phyloP scores from a whole-genome alignment of 1,139 yeast species.

The Geotrichum restrictum region DNA sequence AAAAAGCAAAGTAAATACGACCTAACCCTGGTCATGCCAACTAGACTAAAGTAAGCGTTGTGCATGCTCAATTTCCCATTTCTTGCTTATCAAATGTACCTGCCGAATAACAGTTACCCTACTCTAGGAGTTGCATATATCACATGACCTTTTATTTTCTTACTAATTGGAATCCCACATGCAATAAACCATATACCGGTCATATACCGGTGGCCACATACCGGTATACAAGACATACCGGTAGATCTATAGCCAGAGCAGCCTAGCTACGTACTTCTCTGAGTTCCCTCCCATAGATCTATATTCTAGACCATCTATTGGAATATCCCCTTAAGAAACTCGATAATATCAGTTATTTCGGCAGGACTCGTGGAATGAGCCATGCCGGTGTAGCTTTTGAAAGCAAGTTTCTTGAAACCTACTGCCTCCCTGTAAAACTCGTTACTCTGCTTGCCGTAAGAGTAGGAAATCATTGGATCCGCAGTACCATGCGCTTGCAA shows the following conservation, averaged over 20 bases:
- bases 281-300: too few relatives aligned
- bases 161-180: too few relatives aligned
- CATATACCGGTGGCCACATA: too few relatives aligned
- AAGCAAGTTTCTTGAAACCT: slow-evolving; percentile 1
- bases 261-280: too few relatives aligned
- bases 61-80: neutral
- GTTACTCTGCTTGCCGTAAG: neutral
- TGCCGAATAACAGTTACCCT: neutral
- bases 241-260: too few relatives aligned
- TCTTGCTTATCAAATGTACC: neutral
- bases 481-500: slow-evolving; percentile 11
- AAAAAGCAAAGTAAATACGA: neutral
- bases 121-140: too few relatives aligned
- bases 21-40: too few relatives aligned
- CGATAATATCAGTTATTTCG: slow-evolving; percentile 2
- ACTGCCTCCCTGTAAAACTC: neutral
- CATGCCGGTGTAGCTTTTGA: slow-evolving; percentile 3
- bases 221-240: too few relatives aligned
- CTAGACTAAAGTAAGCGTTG: too few relatives aligned
- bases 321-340: slow-evolving; percentile 2
- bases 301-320: neutral
- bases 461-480: slow-evolving; percentile 5
- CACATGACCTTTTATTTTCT: too few relatives aligned
- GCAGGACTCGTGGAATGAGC: slow-evolving; percentile 3
- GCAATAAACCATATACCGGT: too few relatives aligned